Percentiles rank a stretch among this genome's conserved stretches.
phyloP scores from a whole-genome alignment of 1,284 basidiomycete species.

The Boletus sp. region DNA sequence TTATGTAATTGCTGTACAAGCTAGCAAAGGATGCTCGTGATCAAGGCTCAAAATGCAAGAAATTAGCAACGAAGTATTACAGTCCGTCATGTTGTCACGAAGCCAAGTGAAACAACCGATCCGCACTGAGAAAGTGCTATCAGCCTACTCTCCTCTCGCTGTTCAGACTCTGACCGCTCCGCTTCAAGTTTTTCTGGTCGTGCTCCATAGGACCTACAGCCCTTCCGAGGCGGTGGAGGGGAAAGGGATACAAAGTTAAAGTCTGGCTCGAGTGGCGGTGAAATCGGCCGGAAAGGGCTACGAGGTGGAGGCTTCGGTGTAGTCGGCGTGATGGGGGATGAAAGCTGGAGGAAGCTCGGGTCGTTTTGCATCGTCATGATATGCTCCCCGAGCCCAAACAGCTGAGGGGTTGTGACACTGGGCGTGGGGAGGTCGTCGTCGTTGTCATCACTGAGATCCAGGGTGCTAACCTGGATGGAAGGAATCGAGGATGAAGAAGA shows the following conservation, averaged over 20 bases:
- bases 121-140: conserved; percentile 13
- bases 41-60: conserved; percentile 14
- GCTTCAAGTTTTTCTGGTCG: conserved; percentile 17
- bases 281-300: conserved; percentile 7
- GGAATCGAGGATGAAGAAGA: conserved; percentile 9
- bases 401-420: conserved; percentile 34
- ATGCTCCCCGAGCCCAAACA: conserved; percentile 54
- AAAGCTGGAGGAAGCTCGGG: conserved; percentile 53
- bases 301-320: conserved; percentile 28
- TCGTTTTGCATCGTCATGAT: conserved; percentile 53
- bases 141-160: conserved; percentile 15
- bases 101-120: conserved; percentile 33
- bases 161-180: conserved; percentile 9
- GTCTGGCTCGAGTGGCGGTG: conserved; percentile 12
- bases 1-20: background rate
- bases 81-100: conserved; percentile 22
- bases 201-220: conserved; percentile 20
- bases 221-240: conserved; percentile 30
- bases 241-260: conserved; percentile 29
- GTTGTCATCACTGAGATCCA: conserved; percentile 27
- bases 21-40: background rate
- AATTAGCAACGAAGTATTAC: conserved; percentile 11
- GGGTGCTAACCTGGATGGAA: conserved; percentile 24
- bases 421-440: conserved; percentile 22
- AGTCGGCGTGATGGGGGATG: conserved; percentile 41